Conservation (phyloP, 768 basidiomycete genomes). For the Psilocybe cyanescens region DNA sequence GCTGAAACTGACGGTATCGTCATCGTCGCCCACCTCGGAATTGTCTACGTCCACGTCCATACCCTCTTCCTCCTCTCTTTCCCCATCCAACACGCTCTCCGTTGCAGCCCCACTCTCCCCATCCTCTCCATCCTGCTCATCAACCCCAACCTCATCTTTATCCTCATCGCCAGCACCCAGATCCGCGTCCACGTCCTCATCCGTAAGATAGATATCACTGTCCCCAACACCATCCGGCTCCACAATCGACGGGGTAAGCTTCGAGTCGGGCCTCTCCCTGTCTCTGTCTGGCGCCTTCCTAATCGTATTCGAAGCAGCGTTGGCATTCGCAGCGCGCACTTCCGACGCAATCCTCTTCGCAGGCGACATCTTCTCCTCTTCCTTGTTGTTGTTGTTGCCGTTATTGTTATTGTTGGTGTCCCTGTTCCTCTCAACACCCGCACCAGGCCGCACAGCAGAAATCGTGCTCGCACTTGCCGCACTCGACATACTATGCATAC, state of each 20-base stretch:
- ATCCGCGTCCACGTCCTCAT: slow-evolving; percentile 17
- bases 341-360: slow-evolving; percentile 31
- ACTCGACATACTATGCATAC: slow-evolving; percentile 16
- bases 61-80: slow-evolving; percentile 6
- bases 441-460: slow-evolving; percentile 9
- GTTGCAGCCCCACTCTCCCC: neutral
- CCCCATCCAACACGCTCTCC: slow-evolving; percentile 1
- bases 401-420: neutral
- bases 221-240: slow-evolving; percentile 16
- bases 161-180: slow-evolving; percentile 18
- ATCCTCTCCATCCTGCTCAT: slow-evolving; percentile 11
- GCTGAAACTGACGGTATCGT: neutral
- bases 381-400: neutral
- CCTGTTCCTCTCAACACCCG: neutral
- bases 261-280: slow-evolving; percentile 70
- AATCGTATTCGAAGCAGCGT: neutral
- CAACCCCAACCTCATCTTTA: slow-evolving; percentile 8
- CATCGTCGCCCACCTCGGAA: neutral
- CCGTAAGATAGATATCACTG: slow-evolving; percentile 15
- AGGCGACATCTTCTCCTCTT: slow-evolving; percentile 25
- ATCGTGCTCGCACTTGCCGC: slow-evolving; percentile 20
- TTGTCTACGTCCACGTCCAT: neutral
- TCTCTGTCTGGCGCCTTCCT: slow-evolving; percentile 21
- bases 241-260: slow-evolving; percentile 55
- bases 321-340: slow-evolving; percentile 23